A percentile compares a stretch with the other conserved stretches of the same genome.
Conservation (phyloP, 1,284 basidiomycete species). For the Puccinia triticina region DNA sequence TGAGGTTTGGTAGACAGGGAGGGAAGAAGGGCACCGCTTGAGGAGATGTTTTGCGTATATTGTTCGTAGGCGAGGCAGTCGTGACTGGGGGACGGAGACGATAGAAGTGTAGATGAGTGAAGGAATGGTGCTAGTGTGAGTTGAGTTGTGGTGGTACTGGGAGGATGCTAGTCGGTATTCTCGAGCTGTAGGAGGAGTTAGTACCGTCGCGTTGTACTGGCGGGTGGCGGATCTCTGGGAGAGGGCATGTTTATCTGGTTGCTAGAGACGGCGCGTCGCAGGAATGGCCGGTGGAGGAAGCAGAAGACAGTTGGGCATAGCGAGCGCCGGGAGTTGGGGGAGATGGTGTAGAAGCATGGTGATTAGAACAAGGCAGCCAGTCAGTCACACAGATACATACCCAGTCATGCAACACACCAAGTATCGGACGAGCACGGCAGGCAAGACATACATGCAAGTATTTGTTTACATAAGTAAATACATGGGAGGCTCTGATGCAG, state of each 20-base stretch:
- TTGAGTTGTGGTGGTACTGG: not conserved
- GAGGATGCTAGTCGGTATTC: not conserved
- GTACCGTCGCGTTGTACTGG: not conserved
- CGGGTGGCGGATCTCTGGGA: not conserved
- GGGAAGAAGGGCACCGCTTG: not conserved
- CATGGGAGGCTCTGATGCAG: not conserved
- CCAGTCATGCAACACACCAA: slow-evolving; percentile 8
- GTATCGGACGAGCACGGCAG: slow-evolving; percentile 12
- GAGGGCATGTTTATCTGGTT: not conserved
- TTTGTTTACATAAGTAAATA: slow-evolving; percentile 7
- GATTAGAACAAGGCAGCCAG: slow-evolving; percentile 17
- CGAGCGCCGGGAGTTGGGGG: slow-evolving; percentile 15
- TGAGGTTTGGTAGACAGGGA: not conserved
- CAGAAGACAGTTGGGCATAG: not conserved
- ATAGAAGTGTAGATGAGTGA: not conserved
- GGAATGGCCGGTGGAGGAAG: not conserved
- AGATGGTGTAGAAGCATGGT: too few relatives aligned
- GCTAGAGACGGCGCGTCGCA: not conserved
- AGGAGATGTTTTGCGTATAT: not conserved
- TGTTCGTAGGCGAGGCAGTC: not conserved
- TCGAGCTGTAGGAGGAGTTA: not conserved
- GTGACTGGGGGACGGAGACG: not conserved
- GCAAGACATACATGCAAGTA: too few relatives aligned
- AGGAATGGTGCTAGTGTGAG: not conserved
- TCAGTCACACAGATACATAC: not conserved